Evolutionary conservation across 345 rosid species (phyloP), one percentile per base, ranked within the genome.

Genomic region (Brassica napus): DNA sequence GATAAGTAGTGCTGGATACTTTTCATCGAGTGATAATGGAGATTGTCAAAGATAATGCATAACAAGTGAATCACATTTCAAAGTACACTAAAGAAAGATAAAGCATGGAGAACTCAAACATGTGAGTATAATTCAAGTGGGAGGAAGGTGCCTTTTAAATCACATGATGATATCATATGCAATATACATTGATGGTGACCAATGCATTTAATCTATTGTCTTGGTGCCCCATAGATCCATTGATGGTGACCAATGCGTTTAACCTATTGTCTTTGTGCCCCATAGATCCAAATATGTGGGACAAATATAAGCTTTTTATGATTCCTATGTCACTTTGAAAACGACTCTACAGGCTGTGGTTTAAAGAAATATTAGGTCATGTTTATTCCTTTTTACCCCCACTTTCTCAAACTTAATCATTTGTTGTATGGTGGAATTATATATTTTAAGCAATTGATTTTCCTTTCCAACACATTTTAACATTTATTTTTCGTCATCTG

Each of bases 81-180:
- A 73, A 79, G 69, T 32, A 65, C 71, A 72, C 69, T 70, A 58
- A 60, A 67, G 73, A 79, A 68, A 49, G 47, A 68, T 70, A 72
- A 72, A 65, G 77, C 14, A 73, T 24, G 42, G 32, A 55, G 30
- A 59, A 47, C 82, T 68, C 74, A 79, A 67, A 79, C 82, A 79
- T 73, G 82, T 79, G 78, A 73, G 37, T 16, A 24, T 47, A 2
- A 73, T 73, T n/a, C 74, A 79, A 79, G 78, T 79, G 78, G 78
- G 49, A 49, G 78, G 82, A 60, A 49, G 70, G 78, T 16, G n/a
- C 4, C 70, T 68, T 79, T 18, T 12, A 54, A 73, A 70, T 80
- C 79, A 80, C 83, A 80, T 80, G 83, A 52, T 69, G 83, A 10
- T 54, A 80, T 68, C 78, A 64, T 74, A 55, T 55, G 75, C 72